These are phyloP conservation scores for Syzygium malaccense DNA, from an alignment of 441 rosid species.

Conservation along the genomic window DNA sequence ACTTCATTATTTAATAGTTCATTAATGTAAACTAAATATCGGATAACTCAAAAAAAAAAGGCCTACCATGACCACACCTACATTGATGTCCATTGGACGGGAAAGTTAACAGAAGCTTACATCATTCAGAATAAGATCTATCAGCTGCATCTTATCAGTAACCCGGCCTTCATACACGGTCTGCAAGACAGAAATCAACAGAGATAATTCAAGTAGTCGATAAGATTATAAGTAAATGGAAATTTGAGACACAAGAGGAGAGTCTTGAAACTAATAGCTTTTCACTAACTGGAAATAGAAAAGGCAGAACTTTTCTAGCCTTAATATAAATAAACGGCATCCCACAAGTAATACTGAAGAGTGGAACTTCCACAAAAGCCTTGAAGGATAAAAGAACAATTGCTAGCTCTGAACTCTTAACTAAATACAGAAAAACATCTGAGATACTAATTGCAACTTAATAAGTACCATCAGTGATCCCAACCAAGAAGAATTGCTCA, in stretches of 20 bases:
- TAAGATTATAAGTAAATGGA: neutral
- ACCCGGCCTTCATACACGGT: conserved; percentile 87
- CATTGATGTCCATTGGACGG: neutral
- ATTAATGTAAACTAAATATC: neutral
- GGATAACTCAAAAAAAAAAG: neutral
- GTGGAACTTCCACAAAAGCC: neutral
- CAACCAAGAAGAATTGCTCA: neutral
- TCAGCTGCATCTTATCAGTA: conserved; percentile 82
- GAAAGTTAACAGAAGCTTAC: conserved; percentile 37
- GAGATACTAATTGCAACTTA: neutral
- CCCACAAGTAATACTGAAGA: neutral
- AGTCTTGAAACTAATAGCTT: neutral
- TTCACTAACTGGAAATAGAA: neutral
- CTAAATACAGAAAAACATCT: neutral
- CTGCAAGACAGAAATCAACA: conserved; percentile 33
- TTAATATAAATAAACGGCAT: neutral
- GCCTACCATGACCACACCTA: conserved; percentile 1
- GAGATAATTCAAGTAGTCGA: neutral
- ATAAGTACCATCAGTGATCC: neutral
- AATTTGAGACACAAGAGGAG: neutral
- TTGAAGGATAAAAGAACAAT: neutral
- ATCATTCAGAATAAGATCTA: conserved; percentile 79
- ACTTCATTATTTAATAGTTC: neutral
- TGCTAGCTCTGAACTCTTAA: neutral
- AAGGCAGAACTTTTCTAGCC: neutral